These are phyloP conservation scores for Beauveria sp. DNA, from an alignment of 2,329 filamentous ascomycete genomes.

Conservation along the genomic window DNA sequence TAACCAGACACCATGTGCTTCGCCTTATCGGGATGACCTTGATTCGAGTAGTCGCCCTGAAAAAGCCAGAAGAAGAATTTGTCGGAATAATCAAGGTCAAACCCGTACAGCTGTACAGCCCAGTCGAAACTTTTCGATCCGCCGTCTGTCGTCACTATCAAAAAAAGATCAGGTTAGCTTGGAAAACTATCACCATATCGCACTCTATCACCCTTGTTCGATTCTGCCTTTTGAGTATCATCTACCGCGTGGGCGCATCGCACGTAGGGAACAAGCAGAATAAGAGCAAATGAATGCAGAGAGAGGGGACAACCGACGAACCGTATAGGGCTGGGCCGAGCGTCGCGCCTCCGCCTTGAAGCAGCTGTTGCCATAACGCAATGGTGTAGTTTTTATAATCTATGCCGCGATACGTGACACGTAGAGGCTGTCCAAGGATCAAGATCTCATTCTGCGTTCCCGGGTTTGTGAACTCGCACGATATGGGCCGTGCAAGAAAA, in stretches of 20 bases:
- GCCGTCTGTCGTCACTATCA: slow-evolving; percentile 10
- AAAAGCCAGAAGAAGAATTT: slow-evolving; percentile 19
- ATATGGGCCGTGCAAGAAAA: not conserved
- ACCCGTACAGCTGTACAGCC: slow-evolving; percentile 13
- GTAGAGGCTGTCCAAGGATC: not conserved
- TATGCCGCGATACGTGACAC: not conserved
- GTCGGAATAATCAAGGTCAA: slow-evolving; percentile 13
- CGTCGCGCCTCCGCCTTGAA: not conserved
- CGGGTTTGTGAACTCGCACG: not conserved
- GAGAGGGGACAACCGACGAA: not conserved
- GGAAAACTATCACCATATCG: too few species aligned
- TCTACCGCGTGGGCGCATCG: not conserved
- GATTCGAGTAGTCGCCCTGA: slow-evolving; percentile 11
- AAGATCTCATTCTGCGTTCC: not conserved
- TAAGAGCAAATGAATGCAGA: not conserved
- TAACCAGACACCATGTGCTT: not conserved
- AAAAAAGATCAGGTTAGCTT: not conserved
- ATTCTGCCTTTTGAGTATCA: too few species aligned
- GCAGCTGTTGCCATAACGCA: not conserved
- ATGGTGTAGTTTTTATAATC: not conserved
- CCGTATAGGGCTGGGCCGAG: not conserved
- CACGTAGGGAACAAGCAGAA: not conserved
- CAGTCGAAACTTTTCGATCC: slow-evolving; percentile 13
- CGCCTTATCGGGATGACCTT: not conserved
- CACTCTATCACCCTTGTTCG: too few species aligned